Conservation (phyloP, 768 basidiomycete species). For the Cystobasidium ongulense region DNA sequence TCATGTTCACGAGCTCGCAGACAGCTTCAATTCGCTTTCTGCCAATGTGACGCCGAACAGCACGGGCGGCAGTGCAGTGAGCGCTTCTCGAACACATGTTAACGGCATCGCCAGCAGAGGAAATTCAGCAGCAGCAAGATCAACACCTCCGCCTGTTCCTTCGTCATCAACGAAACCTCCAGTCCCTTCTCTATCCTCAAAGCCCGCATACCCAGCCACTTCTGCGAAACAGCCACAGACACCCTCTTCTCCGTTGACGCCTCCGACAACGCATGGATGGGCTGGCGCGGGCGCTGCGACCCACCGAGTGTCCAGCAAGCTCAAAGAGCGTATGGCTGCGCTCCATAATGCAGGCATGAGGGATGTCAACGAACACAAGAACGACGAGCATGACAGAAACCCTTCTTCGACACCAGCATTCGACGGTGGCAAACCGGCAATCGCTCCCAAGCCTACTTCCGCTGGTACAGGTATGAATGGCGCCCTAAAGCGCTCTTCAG, state of each 20-base stretch:
- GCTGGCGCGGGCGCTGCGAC: neutral
- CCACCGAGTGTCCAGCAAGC: neutral
- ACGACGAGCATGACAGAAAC: neutral
- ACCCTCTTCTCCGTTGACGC: neutral
- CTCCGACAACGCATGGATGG: neutral
- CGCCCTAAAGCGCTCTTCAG: conserved; percentile 19
- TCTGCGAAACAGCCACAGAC: neutral
- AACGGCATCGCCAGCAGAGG: conserved; percentile 13
- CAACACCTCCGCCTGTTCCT: conserved; percentile 8
- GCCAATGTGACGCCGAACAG: neutral
- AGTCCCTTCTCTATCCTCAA: neutral
- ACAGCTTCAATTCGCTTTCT: neutral
- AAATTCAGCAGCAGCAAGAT: neutral
- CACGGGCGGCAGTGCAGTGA: neutral
- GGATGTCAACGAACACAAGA: neutral
- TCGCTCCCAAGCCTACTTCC: neutral
- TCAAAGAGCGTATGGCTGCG: conserved; percentile 26
- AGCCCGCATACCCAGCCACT: neutral
- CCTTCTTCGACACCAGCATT: neutral
- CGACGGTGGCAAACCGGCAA: neutral
- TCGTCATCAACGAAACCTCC: conserved; percentile 11
- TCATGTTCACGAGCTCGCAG: neutral
- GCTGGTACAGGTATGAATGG: neutral
- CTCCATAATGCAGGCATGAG: conserved; percentile 27
- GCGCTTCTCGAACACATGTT: neutral